phyloP scores from a whole-genome alignment of 805 yeast genomes.

The Candida alai region DNA sequence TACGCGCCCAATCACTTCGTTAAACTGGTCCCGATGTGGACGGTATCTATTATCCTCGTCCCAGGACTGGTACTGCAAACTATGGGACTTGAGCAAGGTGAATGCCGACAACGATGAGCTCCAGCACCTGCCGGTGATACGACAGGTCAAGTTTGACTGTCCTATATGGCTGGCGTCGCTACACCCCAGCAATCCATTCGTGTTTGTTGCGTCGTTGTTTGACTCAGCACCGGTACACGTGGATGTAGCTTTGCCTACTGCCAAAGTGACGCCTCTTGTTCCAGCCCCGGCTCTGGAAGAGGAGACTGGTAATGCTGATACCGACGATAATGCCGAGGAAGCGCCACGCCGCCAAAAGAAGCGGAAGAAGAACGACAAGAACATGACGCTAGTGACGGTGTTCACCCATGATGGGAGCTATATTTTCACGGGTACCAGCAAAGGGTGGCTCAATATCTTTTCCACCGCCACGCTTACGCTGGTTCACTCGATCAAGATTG shows the following conservation, averaged over 20 bases:
- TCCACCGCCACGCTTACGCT: conserved; percentile 25
- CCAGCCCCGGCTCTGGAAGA: conserved; percentile 15
- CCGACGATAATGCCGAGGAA: conserved; percentile 14
- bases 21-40: conserved; percentile 74
- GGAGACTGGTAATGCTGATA: conserved; percentile 10
- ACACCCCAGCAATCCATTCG: conserved; percentile 44
- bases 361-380: conserved; percentile 26
- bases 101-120: conserved; percentile 18
- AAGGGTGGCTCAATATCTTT: conserved; percentile 68
- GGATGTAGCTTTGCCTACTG: conserved; percentile 26
- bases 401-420: conserved; percentile 53
- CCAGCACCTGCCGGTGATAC: conserved; percentile 29
- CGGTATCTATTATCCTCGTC: conserved; percentile 65
- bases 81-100: conserved; percentile 66
- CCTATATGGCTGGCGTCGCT: conserved; percentile 71
- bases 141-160: conserved; percentile 52
- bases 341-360: conserved; percentile 8
- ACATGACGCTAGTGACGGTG: conserved; percentile 46
- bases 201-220: conserved; percentile 59
- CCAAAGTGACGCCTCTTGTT: conserved; percentile 15
- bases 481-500: conserved; percentile 51
- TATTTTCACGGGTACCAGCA: conserved; percentile 72
- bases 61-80: conserved; percentile 75
- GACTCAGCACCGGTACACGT: conserved; percentile 61
- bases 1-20: conserved; percentile 64